A percentile compares a stretch with the other conserved stretches of the same genome.
phyloP scores from a whole-genome alignment of 2,329 filamentous ascomycete species.

The Aspergillus tubingensis region DNA sequence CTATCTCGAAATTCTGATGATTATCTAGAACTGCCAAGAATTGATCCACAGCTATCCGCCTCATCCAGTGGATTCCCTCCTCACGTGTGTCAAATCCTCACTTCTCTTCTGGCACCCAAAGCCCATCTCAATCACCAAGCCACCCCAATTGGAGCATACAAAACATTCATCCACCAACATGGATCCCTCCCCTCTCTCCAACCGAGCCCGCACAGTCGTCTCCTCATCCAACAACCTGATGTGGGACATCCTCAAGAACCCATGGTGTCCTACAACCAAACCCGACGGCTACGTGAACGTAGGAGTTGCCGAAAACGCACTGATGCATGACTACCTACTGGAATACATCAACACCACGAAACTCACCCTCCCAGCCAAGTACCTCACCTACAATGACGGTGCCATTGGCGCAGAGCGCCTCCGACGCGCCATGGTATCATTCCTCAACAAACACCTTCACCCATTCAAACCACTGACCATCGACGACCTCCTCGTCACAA shows the following conservation, averaged over 20 bases:
- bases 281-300: slow-evolving; percentile 52
- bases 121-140: background rate
- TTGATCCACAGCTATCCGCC: no score
- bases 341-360: slow-evolving; percentile 44
- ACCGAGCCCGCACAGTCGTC: background rate
- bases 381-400: slow-evolving; percentile 44
- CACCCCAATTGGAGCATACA: background rate
- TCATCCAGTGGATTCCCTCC: no score
- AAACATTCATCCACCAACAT: background rate
- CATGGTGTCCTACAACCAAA: slow-evolving; percentile 44
- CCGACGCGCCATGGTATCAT: slow-evolving; percentile 30
- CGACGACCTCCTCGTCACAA: slow-evolving; percentile 35
- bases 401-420: slow-evolving; percentile 30
- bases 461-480: slow-evolving; percentile 29
- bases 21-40: no score
- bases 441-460: slow-evolving; percentile 36
- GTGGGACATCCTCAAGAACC: slow-evolving; percentile 50
- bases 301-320: slow-evolving; percentile 55
- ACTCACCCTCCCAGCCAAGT: slow-evolving; percentile 33
- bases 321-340: slow-evolving; percentile 53
- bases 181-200: background rate
- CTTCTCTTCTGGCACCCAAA: background rate
- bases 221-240: slow-evolving; percentile 26
- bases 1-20: accelerated
- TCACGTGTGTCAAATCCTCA: background rate